phyloP scores from a whole-genome alignment of 768 basidiomycete genomes.

The Russula lepida region DNA sequence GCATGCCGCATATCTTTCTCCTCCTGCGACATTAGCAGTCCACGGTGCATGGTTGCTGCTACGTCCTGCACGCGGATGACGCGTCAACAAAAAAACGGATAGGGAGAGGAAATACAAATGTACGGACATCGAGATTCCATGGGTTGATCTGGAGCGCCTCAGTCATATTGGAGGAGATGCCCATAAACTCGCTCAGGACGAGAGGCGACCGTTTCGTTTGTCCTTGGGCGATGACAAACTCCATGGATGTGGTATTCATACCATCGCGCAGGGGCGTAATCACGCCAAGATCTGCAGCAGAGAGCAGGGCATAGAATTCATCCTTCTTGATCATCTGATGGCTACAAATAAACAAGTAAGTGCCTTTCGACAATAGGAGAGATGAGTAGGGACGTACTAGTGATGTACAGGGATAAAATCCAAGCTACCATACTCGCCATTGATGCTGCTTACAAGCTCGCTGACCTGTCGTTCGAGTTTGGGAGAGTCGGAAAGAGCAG shows the following conservation, averaged over 20 bases:
- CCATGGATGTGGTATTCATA: slow-evolving; percentile 99
- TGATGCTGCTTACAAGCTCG: slow-evolving; percentile 90
- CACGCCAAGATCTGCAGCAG: slow-evolving; percentile 88
- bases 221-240: slow-evolving; percentile 92
- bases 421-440: slow-evolving; percentile 88
- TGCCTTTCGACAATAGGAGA: not conserved
- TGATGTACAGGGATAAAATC: slow-evolving; percentile 98
- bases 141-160: slow-evolving; percentile 90
- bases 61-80: slow-evolving; percentile 47
- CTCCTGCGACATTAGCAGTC: slow-evolving; percentile 67
- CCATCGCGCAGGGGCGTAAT: slow-evolving; percentile 95
- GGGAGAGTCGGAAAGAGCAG: slow-evolving; percentile 83
- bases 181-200: slow-evolving; percentile 96
- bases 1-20: slow-evolving; percentile 73
- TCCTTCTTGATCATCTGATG: slow-evolving; percentile 97
- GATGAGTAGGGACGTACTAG: slow-evolving; percentile 54
- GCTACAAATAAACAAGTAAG: slow-evolving; percentile 33
- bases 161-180: slow-evolving; percentile 86
- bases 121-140: slow-evolving; percentile 81
- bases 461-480: slow-evolving; percentile 91
- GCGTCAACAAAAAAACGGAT: not conserved
- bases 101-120: not conserved
- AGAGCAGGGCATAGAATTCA: slow-evolving; percentile 93
- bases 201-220: slow-evolving; percentile 76
- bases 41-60: slow-evolving; percentile 82